phyloP scores from a whole-genome alignment of 2,329 filamentous ascomycete species.

The Nemania diffusa region DNA sequence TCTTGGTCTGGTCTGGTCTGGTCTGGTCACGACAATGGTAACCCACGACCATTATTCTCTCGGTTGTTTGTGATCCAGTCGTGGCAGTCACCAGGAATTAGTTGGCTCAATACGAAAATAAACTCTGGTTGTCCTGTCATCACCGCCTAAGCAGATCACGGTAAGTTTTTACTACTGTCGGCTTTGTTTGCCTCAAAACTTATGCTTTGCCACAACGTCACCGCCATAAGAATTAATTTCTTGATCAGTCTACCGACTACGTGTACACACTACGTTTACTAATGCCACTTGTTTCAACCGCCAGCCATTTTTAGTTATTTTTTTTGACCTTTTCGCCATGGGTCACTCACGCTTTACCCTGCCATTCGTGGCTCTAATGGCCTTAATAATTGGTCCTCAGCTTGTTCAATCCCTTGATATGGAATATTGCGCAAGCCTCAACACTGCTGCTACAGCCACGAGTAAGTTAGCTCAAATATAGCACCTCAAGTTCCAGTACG shows the following conservation, averaged over 20 bases:
- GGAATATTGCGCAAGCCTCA: constrained; percentile 59
- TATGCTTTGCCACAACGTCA: constrained; percentile 1
- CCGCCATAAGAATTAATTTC: background rate
- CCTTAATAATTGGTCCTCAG: constrained; percentile 38
- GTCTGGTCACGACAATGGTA: constrained; percentile 35
- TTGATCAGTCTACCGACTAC: background rate
- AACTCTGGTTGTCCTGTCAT: constrained; percentile 4
- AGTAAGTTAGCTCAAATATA: constrained; percentile 52
- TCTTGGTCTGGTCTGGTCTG: constrained; percentile 25
- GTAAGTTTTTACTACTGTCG: constrained; percentile 21
- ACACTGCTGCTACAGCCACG: constrained; percentile 55
- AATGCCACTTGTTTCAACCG: background rate
- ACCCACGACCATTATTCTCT: constrained; percentile 29
- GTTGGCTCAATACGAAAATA: constrained; percentile 7
- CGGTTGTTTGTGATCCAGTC: constrained; percentile 35
- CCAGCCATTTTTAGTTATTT: constrained; percentile 1
- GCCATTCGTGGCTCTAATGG: constrained; percentile 40
- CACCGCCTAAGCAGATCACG: constrained; percentile 11
- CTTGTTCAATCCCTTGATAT: constrained; percentile 47
- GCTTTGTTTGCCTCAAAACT: constrained; percentile 8
- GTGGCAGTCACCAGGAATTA: constrained; percentile 21
- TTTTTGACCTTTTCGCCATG: constrained; percentile 37
- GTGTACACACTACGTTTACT: constrained; percentile 5
- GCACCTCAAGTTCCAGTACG: constrained; percentile 39
- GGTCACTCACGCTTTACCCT: constrained; percentile 34